Conservation (phyloP, 805 yeast genomes). For the Metschnikowia continentalis region DNA sequence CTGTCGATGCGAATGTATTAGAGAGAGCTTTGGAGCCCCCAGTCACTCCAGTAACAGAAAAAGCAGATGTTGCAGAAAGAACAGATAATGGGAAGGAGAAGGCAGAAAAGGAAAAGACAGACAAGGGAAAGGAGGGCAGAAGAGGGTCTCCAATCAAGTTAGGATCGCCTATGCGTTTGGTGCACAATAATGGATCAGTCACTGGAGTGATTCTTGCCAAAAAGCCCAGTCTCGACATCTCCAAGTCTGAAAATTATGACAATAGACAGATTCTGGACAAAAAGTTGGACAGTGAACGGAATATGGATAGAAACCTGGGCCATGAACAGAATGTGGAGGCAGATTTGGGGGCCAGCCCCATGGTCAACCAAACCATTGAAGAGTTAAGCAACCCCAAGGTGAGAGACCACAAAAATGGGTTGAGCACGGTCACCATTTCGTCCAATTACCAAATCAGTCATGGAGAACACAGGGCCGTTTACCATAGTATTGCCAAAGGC, state of each 20-base stretch:
- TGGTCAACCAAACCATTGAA: neutral
- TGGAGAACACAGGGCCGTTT: neutral
- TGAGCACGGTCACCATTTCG: slow-evolving; percentile 34
- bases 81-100: neutral
- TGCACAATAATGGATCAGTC: slow-evolving; percentile 27
- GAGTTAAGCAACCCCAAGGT: slow-evolving; percentile 18
- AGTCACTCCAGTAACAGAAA: too few species aligned
- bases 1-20: too few species aligned
- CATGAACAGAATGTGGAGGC: neutral
- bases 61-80: too few species aligned
- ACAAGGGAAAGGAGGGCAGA: neutral
- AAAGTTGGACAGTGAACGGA: neutral
- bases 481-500: slow-evolving; percentile 4
- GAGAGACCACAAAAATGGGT: slow-evolving; percentile 19
- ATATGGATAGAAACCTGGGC: too few species aligned
- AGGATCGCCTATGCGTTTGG: slow-evolving; percentile 35
- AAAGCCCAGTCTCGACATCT: neutral
- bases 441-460: neutral
- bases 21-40: too few species aligned
- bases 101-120: neutral
- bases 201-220: slow-evolving; percentile 22
- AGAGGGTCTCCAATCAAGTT: slow-evolving; percentile 31
- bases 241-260: neutral
- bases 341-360: neutral
- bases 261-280: too few species aligned